Conservation (phyloP, 2,329 filamentous ascomycete species). For the Phyllachora maydis region DNA sequence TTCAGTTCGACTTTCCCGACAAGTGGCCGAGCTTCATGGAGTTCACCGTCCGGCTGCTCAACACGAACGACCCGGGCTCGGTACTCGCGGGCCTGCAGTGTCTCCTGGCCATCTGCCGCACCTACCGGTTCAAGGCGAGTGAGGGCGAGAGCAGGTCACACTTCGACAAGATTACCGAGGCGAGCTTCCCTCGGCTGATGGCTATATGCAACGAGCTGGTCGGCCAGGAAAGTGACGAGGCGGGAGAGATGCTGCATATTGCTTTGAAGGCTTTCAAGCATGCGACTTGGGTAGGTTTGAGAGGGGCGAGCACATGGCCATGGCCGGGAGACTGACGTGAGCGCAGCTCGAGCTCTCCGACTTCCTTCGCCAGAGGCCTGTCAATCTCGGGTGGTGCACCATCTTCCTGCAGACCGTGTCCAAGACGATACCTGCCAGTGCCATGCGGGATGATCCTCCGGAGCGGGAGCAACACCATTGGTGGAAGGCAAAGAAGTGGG, state of each 20-base stretch:
- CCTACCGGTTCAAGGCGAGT: constrained; percentile 77
- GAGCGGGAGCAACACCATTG: constrained; percentile 90
- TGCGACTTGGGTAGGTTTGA: constrained; percentile 76
- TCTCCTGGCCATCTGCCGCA: constrained; percentile 80
- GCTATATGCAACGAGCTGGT: constrained; percentile 76
- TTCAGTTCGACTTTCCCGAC: constrained; percentile 86
- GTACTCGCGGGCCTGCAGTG: constrained; percentile 91
- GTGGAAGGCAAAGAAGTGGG: constrained; percentile 99
- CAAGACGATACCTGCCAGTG: constrained; percentile 60
- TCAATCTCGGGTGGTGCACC: constrained; percentile 89
- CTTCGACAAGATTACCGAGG: constrained; percentile 85
- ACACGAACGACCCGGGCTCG: constrained; percentile 66
- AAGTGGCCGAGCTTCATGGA: constrained; percentile 91
- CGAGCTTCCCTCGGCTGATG: constrained; percentile 74
- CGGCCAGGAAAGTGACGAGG: constrained; percentile 80
- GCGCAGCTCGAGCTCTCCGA: constrained; percentile 65
- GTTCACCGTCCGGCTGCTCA: constrained; percentile 73
- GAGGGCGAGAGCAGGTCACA: constrained; percentile 60
- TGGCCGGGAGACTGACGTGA: constrained; percentile 1
- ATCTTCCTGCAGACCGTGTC: constrained; percentile 80
- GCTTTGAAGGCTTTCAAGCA: constrained; percentile 97
- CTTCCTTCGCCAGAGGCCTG: constrained; percentile 56
- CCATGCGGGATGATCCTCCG: constrained; percentile 58
- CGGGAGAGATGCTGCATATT: constrained; percentile 88
- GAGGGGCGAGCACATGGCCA: too few species aligned